phyloP scores from a whole-genome alignment of 2,329 filamentous ascomycete genomes.

The Cladophialophora chaetospira region DNA sequence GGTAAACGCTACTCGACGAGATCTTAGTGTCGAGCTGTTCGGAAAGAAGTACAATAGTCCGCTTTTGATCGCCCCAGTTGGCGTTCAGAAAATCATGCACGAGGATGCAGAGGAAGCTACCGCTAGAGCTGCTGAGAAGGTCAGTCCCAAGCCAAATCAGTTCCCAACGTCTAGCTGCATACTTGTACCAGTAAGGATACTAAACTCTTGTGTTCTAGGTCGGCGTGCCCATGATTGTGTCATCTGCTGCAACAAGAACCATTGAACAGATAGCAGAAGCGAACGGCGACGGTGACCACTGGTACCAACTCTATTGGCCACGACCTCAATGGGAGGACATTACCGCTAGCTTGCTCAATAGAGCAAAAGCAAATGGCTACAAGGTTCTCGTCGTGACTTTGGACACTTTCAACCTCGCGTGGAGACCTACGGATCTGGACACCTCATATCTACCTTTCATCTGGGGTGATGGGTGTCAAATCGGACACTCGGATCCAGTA shows the following conservation, averaged over 20 bases:
- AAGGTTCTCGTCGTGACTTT: constrained; percentile 69
- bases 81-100: constrained; percentile 69
- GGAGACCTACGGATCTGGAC: constrained; percentile 68
- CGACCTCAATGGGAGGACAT: constrained; percentile 59
- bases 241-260: constrained; percentile 62
- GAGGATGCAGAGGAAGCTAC: constrained; percentile 63
- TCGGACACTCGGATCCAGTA: constrained; percentile 67
- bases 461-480: constrained; percentile 52
- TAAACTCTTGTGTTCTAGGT: too few relatives aligned
- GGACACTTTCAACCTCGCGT: constrained; percentile 69
- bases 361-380: constrained; percentile 64
- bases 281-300: constrained; percentile 57
- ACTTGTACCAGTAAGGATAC: too few relatives aligned
- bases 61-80: constrained; percentile 66
- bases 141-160: too few relatives aligned
- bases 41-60: constrained; percentile 52
- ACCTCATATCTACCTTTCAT: constrained; percentile 53
- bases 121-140: constrained; percentile 59
- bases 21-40: constrained; percentile 55
- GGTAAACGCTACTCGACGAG: constrained; percentile 43
- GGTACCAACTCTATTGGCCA: constrained; percentile 78
- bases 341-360: constrained; percentile 61
- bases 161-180: too few relatives aligned
- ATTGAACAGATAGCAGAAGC: constrained; percentile 67
- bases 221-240: constrained; percentile 66